Base-by-base conservation (phyloP, 176 grass and related monocot species). In the Rhipidocladum racemiflorum region DNA sequence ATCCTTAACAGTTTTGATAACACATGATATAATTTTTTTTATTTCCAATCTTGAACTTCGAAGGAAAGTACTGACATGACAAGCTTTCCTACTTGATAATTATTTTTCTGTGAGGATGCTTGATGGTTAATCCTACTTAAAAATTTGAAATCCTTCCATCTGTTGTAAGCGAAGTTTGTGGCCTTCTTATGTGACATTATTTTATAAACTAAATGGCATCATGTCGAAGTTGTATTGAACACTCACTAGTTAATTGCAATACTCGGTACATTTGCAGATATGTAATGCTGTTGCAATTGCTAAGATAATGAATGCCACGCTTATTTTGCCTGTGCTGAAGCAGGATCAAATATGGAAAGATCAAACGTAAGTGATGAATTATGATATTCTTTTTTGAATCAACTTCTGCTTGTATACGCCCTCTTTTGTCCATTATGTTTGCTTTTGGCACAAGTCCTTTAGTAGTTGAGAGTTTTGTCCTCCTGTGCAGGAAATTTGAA, bases 281-380 rank as follows among this genome's bases (percentile, higher is more conserved):
- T 97, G 95, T 83, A 97, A 97, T 94, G 95, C 92, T 71, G 95
- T 97, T 85, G 92, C 95, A 80, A 91, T 97, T 72, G 95, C 95
- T 57, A 97, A 97, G 83, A 97, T 97, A 90, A 94, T 97, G 90
- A 92, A 89, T 42, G 86, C 92, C 57, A 92, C 90, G 50, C 95
- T 97, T 85, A 94, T 97, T 87, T 89, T 97, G 81, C 95, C 92
- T 18, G 95, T 98, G 54, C 82, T 98, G 46, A 98, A 98, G 90
- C 95, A 94, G 90, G 95, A 98, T 86, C 95, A 98, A 86, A 98
- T 94, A 81, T 98, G 95, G 92, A 94, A 98, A 87, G 95, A 98
- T 84, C 95, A 98, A 76, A 98, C 92, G 95, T 98, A 84, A 84
- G 85, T 82, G 50, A 21, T 78, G 34, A 48, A 54, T 18, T 87